phyloP scores from a whole-genome alignment of 768 basidiomycete genomes.

The Boletus insuetus region DNA sequence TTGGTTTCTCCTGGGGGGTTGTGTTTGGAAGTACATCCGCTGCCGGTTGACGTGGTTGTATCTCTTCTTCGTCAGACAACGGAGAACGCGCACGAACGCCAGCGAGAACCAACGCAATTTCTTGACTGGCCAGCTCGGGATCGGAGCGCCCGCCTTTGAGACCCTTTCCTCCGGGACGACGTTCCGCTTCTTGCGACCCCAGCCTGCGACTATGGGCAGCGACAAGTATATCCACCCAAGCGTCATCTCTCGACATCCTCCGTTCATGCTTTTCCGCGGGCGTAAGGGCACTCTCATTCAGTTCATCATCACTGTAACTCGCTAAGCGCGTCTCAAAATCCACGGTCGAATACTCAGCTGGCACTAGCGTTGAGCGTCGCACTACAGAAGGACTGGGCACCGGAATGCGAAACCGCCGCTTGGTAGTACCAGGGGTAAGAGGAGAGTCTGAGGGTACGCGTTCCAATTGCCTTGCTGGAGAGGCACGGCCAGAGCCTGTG shows the following conservation, averaged over 20 bases:
- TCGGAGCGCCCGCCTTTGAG: constrained; percentile 45
- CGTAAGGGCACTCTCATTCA: constrained; percentile 40
- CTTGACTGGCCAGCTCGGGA: constrained; percentile 70
- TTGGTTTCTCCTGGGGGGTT: constrained; percentile 36
- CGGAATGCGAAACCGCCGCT: constrained; percentile 61
- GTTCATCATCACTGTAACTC: constrained; percentile 51
- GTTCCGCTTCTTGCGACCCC: constrained; percentile 53
- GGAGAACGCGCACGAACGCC: constrained; percentile 41
- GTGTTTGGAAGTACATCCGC: constrained; percentile 7
- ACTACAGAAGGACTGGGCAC: constrained; percentile 52
- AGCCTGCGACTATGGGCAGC: constrained; percentile 52
- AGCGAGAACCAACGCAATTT: constrained; percentile 71
- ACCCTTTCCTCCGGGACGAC: constrained; percentile 25
- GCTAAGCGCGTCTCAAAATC: constrained; percentile 83
- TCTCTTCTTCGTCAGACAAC: constrained; percentile 42
- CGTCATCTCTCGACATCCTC: constrained; percentile 58
- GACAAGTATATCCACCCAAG: constrained; percentile 87
- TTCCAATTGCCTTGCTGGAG: constrained; percentile 23
- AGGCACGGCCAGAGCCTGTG: constrained; percentile 13
- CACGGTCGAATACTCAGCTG: constrained; percentile 76
- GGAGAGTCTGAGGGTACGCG: constrained; percentile 29
- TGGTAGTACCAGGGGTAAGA: constrained; percentile 24
- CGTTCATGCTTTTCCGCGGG: constrained; percentile 41
- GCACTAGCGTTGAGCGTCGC: constrained; percentile 49
- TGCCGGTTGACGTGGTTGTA: constrained; percentile 22